Evolutionary conservation across 352 stramenopile species (phyloP), one percentile per base, ranked within the genome.

Genomic region (Aphanomyces invadans): DNA sequence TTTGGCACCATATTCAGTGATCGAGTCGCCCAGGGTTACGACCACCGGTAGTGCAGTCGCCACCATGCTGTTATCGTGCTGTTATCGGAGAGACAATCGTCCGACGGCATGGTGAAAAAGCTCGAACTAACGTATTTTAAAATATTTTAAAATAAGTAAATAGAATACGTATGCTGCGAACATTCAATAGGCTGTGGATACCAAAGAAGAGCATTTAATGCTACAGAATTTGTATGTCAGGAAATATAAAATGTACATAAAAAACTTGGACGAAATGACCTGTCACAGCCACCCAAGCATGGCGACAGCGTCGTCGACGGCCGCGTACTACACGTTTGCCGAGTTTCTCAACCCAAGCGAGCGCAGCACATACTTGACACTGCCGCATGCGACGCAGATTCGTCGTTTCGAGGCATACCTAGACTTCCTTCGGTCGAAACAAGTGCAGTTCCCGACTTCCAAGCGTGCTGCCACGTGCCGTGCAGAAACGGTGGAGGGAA

Each of bases 1-100:
- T 11, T 84, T 68, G 0, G 71, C 73, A 19, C 70, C 78, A n/a
- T 56, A 68, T 56, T 86, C 31, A 25, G 79, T 87, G 11, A 86
- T 57, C n/a, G 77, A 86, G 68, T 87, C 79, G 9, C 77, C 76
- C 28, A 78, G 70, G 38, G 78, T 79, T 51, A 84, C 69, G 21
- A 86, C 65, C 19, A 73, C 51, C 36, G 70, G n/a, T n/a, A n/a
- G n/a, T n/a, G n/a, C n/a, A n/a, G n/a, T n/a, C n/a, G n/a, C n/a
- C n/a, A n/a, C n/a, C n/a, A n/a, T n/a, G n/a, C n/a, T n/a, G n/a
- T n/a, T n/a, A n/a, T n/a, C n/a, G n/a, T n/a, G n/a, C n/a, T n/a
- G n/a, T n/a, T n/a, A n/a, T n/a, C n/a, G n/a, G n/a, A n/a, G n/a
- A n/a, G n/a, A n/a, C n/a, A n/a, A n/a, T n/a, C n/a, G n/a, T n/a